A percentile compares a stretch with the other conserved stretches of the same genome.
These are phyloP conservation scores for Cyathus striatus DNA, from an alignment of 768 basidiomycete species.

Conservation along the genomic window DNA sequence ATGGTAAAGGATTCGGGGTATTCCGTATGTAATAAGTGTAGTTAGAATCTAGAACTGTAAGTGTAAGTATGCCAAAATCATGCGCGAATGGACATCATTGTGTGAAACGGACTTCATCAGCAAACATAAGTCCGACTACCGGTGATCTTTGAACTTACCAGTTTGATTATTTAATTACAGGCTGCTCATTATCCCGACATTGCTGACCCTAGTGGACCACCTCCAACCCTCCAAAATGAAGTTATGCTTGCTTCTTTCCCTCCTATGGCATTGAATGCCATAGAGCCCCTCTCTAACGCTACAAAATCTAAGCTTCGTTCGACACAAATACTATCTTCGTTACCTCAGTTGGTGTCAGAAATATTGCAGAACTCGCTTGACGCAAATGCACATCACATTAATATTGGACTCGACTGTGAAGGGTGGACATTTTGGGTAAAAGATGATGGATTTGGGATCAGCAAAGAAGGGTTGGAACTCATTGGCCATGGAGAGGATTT, in stretches of 20 bases:
- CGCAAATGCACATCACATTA: constrained; percentile 63
- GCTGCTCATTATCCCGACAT: too few relatives aligned
- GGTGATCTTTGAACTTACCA: too few relatives aligned
- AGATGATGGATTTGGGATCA: constrained; percentile 82
- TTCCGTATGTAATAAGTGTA: constrained; percentile 69
- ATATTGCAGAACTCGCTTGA: constrained; percentile 90
- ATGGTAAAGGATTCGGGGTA: constrained; percentile 73
- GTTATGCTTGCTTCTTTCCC: constrained; percentile 11
- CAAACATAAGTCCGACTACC: too few relatives aligned
- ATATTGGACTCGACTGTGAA: constrained; percentile 66
- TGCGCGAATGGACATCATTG: neutral
- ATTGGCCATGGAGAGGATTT: constrained; percentile 47
- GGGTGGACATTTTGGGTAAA: constrained; percentile 83
- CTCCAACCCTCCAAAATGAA: too few relatives aligned
- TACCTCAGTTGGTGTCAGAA: constrained; percentile 78
- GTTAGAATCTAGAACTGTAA: neutral
- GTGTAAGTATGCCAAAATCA: neutral
- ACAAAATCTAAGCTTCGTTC: constrained; percentile 76
- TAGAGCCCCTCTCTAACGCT: constrained; percentile 48
- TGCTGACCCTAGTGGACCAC: too few relatives aligned
- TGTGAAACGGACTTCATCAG: neutral
- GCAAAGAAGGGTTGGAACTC: constrained; percentile 46
- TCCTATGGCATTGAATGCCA: constrained; percentile 6
- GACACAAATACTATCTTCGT: constrained; percentile 76
- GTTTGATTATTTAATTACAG: too few relatives aligned